phyloP scores from a whole-genome alignment of 768 basidiomycete species.

The Tricholoma terreum region DNA sequence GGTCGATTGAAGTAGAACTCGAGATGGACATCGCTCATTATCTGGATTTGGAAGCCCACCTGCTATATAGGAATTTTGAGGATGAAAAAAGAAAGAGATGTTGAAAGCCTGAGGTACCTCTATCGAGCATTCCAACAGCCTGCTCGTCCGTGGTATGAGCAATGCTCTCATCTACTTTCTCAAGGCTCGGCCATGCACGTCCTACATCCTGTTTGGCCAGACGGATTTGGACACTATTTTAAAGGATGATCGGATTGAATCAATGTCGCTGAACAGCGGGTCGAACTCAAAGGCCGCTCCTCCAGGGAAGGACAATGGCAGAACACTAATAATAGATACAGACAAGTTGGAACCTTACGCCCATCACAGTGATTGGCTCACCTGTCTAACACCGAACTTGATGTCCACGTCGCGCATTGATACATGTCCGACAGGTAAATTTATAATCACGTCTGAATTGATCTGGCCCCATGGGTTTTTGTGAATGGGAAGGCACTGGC shows the following conservation, averaged over 20 bases:
- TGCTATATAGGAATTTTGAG: not conserved
- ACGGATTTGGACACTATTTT: not conserved
- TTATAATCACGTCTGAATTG: too few species aligned
- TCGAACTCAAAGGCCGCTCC: not conserved
- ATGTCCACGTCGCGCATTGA: too few species aligned
- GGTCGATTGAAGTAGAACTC: not conserved
- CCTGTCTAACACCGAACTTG: too few species aligned
- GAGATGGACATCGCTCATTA: not conserved
- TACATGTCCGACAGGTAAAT: too few species aligned
- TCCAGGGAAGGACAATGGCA: not conserved
- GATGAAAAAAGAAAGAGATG: not conserved
- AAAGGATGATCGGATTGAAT: not conserved
- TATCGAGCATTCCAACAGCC: not conserved
- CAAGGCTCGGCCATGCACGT: not conserved
- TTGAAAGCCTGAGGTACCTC: not conserved
- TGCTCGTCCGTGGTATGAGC: not conserved
- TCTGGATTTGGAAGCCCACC: not conserved
- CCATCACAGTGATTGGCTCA: too few species aligned
- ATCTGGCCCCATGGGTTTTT: too few species aligned
- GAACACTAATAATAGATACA: too few species aligned
- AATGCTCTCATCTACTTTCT: not conserved
- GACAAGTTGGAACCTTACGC: too few species aligned
- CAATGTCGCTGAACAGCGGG: not conserved
- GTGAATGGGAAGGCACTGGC: too few species aligned
- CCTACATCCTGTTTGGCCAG: not conserved